Evolutionary conservation across 2,329 filamentous ascomycete genomes (phyloP), one percentile per base, ranked within the genome.

Genomic region (Leptosphaerulina australis): DNA sequence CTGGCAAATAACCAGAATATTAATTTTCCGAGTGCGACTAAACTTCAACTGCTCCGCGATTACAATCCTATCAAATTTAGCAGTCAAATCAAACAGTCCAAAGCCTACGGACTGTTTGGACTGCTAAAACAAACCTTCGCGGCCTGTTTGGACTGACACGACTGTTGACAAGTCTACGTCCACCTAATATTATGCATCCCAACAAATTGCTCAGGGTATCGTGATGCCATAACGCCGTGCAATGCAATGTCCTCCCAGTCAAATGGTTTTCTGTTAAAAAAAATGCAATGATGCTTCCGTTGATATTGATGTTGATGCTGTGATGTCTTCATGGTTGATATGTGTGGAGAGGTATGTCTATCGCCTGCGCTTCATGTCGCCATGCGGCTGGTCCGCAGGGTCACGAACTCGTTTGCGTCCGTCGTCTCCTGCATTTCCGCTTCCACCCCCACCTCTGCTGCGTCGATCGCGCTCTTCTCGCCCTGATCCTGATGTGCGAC

Each of bases 381-480:
- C 60, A 35, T 66, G 63, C 21, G 44, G 49, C 43, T 62, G 59
- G n/a, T 66, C 63, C 31, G 56, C 53, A 24, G 58, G 56, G 29
- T 66, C 63, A 25, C 63, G 61, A 14, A 22, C 45, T 22, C 63
- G 52, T 54, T 66, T 66, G 22, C 60, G 51, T n/a, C 46, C 60
- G 21, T 66, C 63, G 18, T 64, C 59, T 44, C 48, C 56, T 15
- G 39, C 40, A 21, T 47, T 50, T 15, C 48, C 51, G 24, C 49
- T 50, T 15, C 48, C 51, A 38, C 54, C 50, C 12, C 39, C 45
- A 17, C 55, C 55, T 50, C 61, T 54, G 38, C 63, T 64, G 43
- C 61, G 51, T 38, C 60, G 54, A 18, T 64, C 58, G 21, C 63
- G 59, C 17, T 66, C 63, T 15, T 66, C 61, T 31, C 60, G 56